Evolutionary conservation across 805 yeast species (phyloP).

Genomic region (Hanseniaspora valbyensis): DNA sequence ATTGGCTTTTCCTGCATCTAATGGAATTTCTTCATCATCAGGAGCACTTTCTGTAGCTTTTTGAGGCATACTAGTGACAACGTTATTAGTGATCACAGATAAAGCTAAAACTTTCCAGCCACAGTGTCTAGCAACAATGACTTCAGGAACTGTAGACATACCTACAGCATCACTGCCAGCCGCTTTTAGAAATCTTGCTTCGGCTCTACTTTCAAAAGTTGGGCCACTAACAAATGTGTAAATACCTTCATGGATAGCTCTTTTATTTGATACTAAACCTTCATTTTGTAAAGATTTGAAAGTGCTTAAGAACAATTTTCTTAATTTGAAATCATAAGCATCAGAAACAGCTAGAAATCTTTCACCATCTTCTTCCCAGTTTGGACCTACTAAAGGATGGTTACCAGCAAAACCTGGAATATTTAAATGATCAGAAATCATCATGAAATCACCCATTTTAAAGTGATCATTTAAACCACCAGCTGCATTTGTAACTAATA

Average conservation of each 20-base stretch:
- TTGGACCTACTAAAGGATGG: constrained; percentile 82
- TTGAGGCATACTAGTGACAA: constrained; percentile 58
- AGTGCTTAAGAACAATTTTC: constrained; percentile 48
- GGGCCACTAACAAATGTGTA: constrained; percentile 86
- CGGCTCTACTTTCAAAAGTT: constrained; percentile 86
- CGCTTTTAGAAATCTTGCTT: constrained; percentile 57
- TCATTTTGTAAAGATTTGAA: constrained; percentile 38
- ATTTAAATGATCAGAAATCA: constrained; percentile 79
- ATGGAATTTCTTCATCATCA: constrained; percentile 40
- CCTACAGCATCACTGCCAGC: constrained; percentile 93
- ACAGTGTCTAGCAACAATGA: constrained; percentile 79
- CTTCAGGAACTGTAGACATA: constrained; percentile 97
- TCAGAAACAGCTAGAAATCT: constrained; percentile 81
- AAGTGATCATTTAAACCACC: constrained; percentile 68
- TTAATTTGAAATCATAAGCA: constrained; percentile 68
- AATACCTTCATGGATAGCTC: constrained; percentile 75
- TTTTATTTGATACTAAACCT: constrained; percentile 19
- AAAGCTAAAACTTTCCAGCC: constrained; percentile 75
- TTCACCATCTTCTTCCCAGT: constrained; percentile 68
- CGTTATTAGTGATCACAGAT: constrained; percentile 75
- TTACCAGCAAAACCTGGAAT: constrained; percentile 82
- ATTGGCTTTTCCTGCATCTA: constrained; percentile 69
- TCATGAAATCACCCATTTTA: constrained; percentile 82
- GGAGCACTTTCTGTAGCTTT: constrained; percentile 36
- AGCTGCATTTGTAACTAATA: constrained; percentile 91